phyloP scores from a whole-genome alignment of 2,329 filamentous ascomycete species.

The Coniochaeta ligniaria region DNA sequence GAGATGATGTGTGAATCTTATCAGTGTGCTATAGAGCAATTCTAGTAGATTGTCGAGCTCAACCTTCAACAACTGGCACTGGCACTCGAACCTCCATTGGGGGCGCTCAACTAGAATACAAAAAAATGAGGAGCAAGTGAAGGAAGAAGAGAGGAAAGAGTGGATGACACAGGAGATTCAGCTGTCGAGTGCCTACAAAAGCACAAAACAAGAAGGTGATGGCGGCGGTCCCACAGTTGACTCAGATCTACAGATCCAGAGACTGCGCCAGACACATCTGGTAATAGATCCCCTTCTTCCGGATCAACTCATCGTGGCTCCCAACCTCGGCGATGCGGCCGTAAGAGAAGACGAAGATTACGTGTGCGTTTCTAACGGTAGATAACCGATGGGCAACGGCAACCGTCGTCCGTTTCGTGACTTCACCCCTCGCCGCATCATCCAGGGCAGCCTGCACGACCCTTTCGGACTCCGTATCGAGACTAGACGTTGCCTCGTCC shows the following conservation, averaged over 20 bases:
- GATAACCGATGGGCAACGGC: slow-evolving; percentile 58
- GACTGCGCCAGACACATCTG: slow-evolving; percentile 13
- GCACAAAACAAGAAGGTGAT: not conserved
- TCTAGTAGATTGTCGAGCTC: too few relatives aligned
- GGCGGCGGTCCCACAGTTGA: too few relatives aligned
- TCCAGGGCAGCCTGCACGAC: slow-evolving; percentile 59
- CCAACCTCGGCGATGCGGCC: slow-evolving; percentile 9
- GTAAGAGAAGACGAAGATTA: slow-evolving; percentile 51
- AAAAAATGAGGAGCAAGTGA: too few relatives aligned
- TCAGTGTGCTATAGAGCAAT: too few relatives aligned
- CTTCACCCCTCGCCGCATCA: slow-evolving; percentile 46
- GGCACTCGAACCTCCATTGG: too few relatives aligned
- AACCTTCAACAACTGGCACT: too few relatives aligned
- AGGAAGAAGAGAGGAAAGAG: too few relatives aligned
- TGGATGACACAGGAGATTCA: too few relatives aligned
- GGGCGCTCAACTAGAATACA: too few relatives aligned
- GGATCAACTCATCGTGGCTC: slow-evolving; percentile 11
- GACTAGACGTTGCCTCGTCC: slow-evolving; percentile 61
- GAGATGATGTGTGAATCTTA: too few relatives aligned
- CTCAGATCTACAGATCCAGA: slow-evolving; percentile 4
- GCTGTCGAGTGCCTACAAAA: too few relatives aligned
- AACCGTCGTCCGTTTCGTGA: slow-evolving; percentile 42
- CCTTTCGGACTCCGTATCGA: slow-evolving; percentile 61
- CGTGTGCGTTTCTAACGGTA: slow-evolving; percentile 49
- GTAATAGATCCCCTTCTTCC: slow-evolving; percentile 10